Evolutionary conservation across 345 rosid genomes (phyloP).

Genomic region (Acer saccharum): DNA sequence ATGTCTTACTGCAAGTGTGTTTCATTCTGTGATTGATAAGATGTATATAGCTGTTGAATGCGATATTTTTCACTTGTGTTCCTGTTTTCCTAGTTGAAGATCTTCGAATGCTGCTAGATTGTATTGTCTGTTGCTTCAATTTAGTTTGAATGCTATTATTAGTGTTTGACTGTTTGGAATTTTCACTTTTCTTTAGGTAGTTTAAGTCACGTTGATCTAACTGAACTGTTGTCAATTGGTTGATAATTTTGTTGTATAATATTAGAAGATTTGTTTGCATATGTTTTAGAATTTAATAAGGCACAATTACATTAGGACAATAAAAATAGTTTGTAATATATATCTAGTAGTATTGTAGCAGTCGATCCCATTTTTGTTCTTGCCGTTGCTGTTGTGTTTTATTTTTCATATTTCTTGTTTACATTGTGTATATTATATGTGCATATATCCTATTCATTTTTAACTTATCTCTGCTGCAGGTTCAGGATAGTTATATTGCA

Average conservation of each 20-base stretch:
- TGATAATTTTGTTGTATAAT: background rate
- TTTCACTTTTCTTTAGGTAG: background rate
- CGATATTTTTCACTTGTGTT: background rate
- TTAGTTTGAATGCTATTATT: background rate
- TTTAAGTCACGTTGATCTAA: background rate
- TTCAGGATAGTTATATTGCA: constrained; percentile 49
- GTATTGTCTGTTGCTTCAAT: background rate
- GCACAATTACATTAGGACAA: background rate
- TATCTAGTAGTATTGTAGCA: background rate
- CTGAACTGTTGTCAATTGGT: background rate
- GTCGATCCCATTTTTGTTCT: background rate
- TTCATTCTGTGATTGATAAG: background rate
- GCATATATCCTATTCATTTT: background rate
- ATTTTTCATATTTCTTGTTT: background rate
- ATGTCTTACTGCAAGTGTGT: background rate
- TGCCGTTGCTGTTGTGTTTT: background rate
- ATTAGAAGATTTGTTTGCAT: background rate
- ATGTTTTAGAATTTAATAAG: background rate
- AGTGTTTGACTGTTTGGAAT: background rate
- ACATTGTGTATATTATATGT: background rate
- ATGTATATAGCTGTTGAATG: background rate
- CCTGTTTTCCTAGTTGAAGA: constrained; percentile 6
- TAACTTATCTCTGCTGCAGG: constrained; percentile 12
- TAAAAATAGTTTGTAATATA: background rate
- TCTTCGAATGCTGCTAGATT: background rate